Percentiles rank a stretch among this genome's conserved stretches.
phyloP scores from a whole-genome alignment of 108 stramenopile genomes.

The Cyclostephanos tholiformis region DNA sequence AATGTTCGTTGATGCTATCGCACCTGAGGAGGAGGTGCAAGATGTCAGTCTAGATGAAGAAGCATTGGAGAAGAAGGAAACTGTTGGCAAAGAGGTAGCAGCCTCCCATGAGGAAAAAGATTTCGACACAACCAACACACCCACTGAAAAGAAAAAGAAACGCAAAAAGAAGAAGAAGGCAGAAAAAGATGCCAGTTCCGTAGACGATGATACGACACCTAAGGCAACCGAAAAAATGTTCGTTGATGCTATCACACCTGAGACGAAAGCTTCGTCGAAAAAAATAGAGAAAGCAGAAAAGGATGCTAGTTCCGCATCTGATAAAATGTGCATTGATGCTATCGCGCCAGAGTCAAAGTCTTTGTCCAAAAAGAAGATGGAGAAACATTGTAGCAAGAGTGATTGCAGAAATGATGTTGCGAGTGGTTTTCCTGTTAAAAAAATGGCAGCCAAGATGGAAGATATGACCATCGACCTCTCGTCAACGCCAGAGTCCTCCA shows the following conservation, averaged over 20 bases:
- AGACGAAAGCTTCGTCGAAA: conserved; percentile 27
- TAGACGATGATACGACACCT: conserved; percentile 15
- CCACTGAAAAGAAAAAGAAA: conserved; percentile 57
- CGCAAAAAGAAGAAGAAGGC: conserved; percentile 44
- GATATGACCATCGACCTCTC: conserved; percentile 2
- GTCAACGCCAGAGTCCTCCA: conserved; percentile 25
- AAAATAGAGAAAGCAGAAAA: conserved; percentile 34
- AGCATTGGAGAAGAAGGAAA: conserved; percentile 11
- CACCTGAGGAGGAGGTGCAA: conserved; percentile 22
- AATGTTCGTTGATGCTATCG: not conserved
- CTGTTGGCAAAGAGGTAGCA: conserved; percentile 8
- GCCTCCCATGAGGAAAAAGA: conserved; percentile 20
- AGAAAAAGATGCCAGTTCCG: not conserved
- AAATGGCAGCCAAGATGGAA: conserved; percentile 13
- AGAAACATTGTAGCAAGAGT: not conserved
- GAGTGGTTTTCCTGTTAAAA: conserved; percentile 10
- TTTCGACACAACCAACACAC: conserved; percentile 14
- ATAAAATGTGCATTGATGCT: not conserved
- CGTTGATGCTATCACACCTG: conserved; percentile 12
- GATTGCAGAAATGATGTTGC: conserved; percentile 13
- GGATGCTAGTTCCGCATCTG: not conserved
- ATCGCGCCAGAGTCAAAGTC: conserved; percentile 23
- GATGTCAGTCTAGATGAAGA: conserved; percentile 7
- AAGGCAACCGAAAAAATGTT: not conserved
- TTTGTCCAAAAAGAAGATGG: conserved; percentile 10